These are phyloP conservation scores for Senna siamea DNA, from an alignment of 306 rosid genomes.

Conservation along the genomic window DNA sequence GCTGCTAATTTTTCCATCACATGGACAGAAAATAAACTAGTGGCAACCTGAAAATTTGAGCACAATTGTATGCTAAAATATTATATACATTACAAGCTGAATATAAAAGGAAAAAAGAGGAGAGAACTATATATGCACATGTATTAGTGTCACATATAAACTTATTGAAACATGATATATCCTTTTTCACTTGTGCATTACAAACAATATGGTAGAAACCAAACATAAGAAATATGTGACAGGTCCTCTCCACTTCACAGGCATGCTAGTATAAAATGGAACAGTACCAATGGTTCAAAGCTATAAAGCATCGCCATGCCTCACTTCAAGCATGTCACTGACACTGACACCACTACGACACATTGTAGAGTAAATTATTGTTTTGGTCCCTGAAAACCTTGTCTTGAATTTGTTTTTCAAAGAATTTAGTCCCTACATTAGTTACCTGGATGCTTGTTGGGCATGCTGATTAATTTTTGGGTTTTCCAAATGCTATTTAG, in stretches of 20 bases:
- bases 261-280: conserved; percentile 14
- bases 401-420: no score
- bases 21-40: conserved; percentile 72
- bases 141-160: conserved; percentile 27
- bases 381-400: no score
- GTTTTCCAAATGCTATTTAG: no score
- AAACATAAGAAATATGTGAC: conserved; percentile 22
- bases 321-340: no score
- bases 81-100: background rate
- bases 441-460: no score
- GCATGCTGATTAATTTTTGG: no score
- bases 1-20: conserved; percentile 69
- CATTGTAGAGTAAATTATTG: no score
- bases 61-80: conserved; percentile 1
- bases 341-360: no score
- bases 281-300: background rate
- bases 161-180: background rate
- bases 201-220: conserved; percentile 19
- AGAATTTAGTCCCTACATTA: no score
- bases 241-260: background rate
- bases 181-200: conserved; percentile 1
- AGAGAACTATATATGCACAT: conserved; percentile 26
- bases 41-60: conserved; percentile 71
- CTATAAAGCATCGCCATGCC: no score
- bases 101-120: background rate